Evolutionary conservation across 306 rosid species (phyloP), one percentile per base, ranked within the genome.

Genomic region (Rosa lucieae): DNA sequence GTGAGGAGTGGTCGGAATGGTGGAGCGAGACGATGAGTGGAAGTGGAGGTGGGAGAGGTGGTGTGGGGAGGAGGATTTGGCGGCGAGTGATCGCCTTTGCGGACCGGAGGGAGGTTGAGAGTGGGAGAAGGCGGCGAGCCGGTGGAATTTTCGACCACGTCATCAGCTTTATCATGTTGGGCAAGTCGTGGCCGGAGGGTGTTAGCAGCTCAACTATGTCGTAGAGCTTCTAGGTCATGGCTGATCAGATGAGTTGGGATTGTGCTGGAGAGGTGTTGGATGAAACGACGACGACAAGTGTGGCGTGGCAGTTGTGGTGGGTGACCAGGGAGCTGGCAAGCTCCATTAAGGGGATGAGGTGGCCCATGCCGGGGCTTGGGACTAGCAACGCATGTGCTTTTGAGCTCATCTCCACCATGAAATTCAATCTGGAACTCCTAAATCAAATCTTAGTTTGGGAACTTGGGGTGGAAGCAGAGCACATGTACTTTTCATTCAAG

Each of bases 1-100:
- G 98, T 10, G 99, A 84, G n/a, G 94, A 86, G 14, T 67, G 81
- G 20, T 59, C 90, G 10, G 92, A 92, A 44, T 72, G 91, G 63
- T 84, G 89, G 55, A 87, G 89, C 7, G 86, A 79, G n/a, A 82
- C 87, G 14, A 78, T 86, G 89, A 83, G 68, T 85, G 89, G 82
- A 91, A 91, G 0, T 89, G 80, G 49, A 96, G 94, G 71, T 96
- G 99, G 7, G 89, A 86, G 35, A 61, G 82, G 71, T 68, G 1
- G 37, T 8, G 47, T 0, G 76, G 82, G 9, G 74, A 73, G 5
- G 82, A 87, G 6, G 96, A 76, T 2, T 49, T 78, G 5, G 88
- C 77, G 12, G 70, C 37, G 21, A 21, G 7, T 82, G 82, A 53
- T 82, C 84, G 52, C 81, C 87, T 67, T 90, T 90, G 8, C 79